A percentile compares a stretch with the other conserved stretches of the same genome.
phyloP scores from a whole-genome alignment of 352 stramenopile species.

The Pythium rishiriense region DNA sequence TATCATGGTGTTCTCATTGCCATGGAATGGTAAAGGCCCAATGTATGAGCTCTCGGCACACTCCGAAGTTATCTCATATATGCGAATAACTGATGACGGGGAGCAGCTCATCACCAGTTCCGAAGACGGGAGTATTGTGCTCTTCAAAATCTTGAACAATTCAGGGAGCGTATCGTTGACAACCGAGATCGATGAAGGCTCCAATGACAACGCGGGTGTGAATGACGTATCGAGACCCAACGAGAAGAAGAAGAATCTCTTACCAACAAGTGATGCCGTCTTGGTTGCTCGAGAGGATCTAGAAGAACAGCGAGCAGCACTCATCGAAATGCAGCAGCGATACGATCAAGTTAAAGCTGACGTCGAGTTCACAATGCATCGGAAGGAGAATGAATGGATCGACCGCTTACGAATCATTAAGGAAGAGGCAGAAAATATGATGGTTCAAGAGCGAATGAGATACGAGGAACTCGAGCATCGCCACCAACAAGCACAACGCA shows the following conservation, averaged over 20 bases:
- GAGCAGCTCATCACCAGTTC: slow-evolving; percentile 55
- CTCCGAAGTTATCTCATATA: slow-evolving; percentile 55
- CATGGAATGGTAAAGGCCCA: slow-evolving; percentile 38
- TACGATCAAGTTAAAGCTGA: slow-evolving; percentile 82
- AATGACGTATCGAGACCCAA: slow-evolving; percentile 15
- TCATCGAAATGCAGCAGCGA: slow-evolving; percentile 61
- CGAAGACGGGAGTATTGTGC: slow-evolving; percentile 60
- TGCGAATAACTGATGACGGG: slow-evolving; percentile 76
- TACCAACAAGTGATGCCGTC: slow-evolving; percentile 41
- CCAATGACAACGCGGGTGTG: neutral
- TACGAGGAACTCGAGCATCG: slow-evolving; percentile 82
- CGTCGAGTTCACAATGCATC: slow-evolving; percentile 81
- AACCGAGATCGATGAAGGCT: neutral
- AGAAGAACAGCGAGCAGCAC: slow-evolving; percentile 55
- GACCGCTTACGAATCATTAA: slow-evolving; percentile 77
- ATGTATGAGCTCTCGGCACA: slow-evolving; percentile 57
- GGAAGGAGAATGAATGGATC: slow-evolving; percentile 88
- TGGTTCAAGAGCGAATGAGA: slow-evolving; percentile 69
- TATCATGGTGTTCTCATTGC: slow-evolving; percentile 67
- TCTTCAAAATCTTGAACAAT: slow-evolving; percentile 51
- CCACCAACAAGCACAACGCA: slow-evolving; percentile 64
- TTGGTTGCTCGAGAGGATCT: slow-evolving; percentile 78
- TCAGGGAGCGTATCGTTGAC: neutral
- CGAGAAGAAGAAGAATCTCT: slow-evolving; percentile 31
- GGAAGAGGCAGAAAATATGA: slow-evolving; percentile 75